phyloP scores from a whole-genome alignment of 2,329 filamentous ascomycete genomes.

The Blastomyces silverae region DNA sequence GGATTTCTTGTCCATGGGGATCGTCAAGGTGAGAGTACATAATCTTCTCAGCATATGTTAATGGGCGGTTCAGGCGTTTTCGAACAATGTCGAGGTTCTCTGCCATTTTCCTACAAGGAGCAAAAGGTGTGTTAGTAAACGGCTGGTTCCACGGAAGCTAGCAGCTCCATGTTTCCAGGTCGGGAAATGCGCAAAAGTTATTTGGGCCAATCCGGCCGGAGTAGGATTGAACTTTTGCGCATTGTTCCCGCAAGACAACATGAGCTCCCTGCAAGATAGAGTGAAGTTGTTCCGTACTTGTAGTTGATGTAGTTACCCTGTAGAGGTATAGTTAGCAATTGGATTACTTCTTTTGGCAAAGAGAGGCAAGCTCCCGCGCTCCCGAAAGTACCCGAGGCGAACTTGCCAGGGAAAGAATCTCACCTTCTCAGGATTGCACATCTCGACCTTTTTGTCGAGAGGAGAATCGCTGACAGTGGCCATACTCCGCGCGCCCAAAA shows the following conservation, averaged over 20 bases:
- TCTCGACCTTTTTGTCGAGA: conserved; percentile 91
- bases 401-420: conserved; percentile 24
- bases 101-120: conserved; percentile 75
- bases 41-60: conserved; percentile 97
- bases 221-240: neutral
- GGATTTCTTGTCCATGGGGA: conserved; percentile 89
- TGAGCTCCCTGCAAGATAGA: neutral
- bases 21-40: conserved; percentile 98
- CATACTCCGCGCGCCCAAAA: conserved; percentile 61
- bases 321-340: conserved; percentile 26
- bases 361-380: conserved; percentile 14
- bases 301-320: conserved; percentile 95
- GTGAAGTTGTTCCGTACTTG: conserved; percentile 40
- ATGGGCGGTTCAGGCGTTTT: conserved; percentile 78
- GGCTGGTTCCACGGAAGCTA: neutral
- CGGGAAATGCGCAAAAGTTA: conserved; percentile 1
- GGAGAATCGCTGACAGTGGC: conserved; percentile 80
- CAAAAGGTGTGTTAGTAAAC: conserved; percentile 25
- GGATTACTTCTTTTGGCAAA: conserved; percentile 20
- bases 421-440: conserved; percentile 89
- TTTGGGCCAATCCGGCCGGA: neutral
- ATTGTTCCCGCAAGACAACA: conserved; percentile 4
- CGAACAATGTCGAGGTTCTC: conserved; percentile 93
- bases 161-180: conserved; percentile 1
- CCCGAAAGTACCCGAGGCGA: conserved; percentile 25